These are phyloP conservation scores for Trypanosoma avium DNA, from an alignment of 208 protist genomes.

Conservation along the genomic window DNA sequence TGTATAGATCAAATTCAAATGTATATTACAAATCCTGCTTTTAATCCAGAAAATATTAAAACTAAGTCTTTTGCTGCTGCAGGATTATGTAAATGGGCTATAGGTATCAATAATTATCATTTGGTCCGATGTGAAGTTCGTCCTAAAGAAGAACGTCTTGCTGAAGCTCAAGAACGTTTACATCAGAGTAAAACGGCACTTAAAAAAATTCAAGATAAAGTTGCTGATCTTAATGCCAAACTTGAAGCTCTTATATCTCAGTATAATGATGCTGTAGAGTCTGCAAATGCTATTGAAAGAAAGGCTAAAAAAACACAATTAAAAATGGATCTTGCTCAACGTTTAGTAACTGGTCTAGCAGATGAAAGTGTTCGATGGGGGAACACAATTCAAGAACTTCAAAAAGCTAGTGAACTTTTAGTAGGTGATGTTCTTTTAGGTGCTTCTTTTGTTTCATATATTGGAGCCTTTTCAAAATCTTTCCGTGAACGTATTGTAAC, in stretches of 20 bases:
- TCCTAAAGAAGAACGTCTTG: conserved; percentile 95
- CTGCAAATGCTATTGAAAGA: conserved; percentile 91
- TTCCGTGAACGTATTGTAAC: conserved; percentile 94
- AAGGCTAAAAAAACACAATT: conserved; percentile 94
- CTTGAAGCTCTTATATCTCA: conserved; percentile 90
- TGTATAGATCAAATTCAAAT: conserved; percentile 95
- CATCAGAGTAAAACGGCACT: conserved; percentile 82
- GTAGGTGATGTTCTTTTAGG: conserved; percentile 97
- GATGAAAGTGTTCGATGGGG: conserved; percentile 98
- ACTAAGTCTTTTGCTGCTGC: conserved; percentile 96
- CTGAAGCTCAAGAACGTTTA: conserved; percentile 91
- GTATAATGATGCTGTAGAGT: conserved; percentile 94
- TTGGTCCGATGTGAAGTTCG: conserved; percentile 96
- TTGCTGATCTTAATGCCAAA: conserved; percentile 94
- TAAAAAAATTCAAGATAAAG: conserved; percentile 94
- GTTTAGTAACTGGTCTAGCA: conserved; percentile 95
- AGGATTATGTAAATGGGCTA: conserved; percentile 96
- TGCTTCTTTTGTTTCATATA: conserved; percentile 98
- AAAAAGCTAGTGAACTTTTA: conserved; percentile 88
- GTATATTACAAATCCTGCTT: conserved; percentile 92
- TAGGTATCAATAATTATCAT: conserved; percentile 97
- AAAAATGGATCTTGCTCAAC: conserved; percentile 93
- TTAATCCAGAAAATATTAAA: conserved; percentile 90
- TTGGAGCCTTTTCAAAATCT: conserved; percentile 96
- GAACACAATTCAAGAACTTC: conserved; percentile 91